These are phyloP conservation scores for Staphylotrichum longicolle DNA, from an alignment of 495 filamentous ascomycete genomes.

Conservation along the genomic window DNA sequence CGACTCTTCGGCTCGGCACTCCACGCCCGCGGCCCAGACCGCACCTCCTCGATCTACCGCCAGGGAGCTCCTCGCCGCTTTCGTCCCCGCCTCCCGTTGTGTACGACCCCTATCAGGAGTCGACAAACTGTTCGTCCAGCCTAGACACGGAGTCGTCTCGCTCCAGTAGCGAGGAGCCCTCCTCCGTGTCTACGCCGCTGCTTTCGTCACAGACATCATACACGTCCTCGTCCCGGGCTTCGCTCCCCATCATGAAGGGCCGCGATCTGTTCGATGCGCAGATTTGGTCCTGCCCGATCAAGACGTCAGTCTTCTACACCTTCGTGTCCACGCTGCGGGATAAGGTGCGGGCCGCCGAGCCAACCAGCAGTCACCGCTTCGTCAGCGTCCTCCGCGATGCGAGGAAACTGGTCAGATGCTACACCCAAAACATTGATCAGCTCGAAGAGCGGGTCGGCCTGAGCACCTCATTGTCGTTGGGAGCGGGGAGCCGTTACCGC, in stretches of 20 bases:
- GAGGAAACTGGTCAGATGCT: constrained; percentile 61
- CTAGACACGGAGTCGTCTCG: constrained; percentile 29
- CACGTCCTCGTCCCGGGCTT: constrained; percentile 29
- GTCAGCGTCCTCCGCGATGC: constrained; percentile 60
- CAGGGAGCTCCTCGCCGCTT: constrained; percentile 43
- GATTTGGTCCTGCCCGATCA: constrained; percentile 61
- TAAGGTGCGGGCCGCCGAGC: constrained; percentile 55
- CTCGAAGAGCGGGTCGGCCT: constrained; percentile 65
- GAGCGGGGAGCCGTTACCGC: constrained; percentile 54
- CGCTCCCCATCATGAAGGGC: constrained; percentile 59
- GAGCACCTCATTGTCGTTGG: constrained; percentile 49
- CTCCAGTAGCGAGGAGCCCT: constrained; percentile 40
- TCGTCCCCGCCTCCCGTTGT: constrained; percentile 46
- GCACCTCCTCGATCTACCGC: constrained; percentile 9
- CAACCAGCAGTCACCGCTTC: constrained; percentile 58
- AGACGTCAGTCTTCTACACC: constrained; percentile 64
- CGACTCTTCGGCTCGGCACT: constrained; percentile 22
- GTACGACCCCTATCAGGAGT: constrained; percentile 46
- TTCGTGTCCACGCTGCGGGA: constrained; percentile 62
- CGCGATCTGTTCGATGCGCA: constrained; percentile 65
- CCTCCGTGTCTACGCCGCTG: constrained; percentile 37
- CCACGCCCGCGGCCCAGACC: constrained; percentile 4
- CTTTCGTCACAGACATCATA: constrained; percentile 44
- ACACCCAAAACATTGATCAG: constrained; percentile 72
- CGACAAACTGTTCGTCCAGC: constrained; percentile 33